Evolutionary conservation across 257 asterid genomes (phyloP).

Genomic region (Ligustrum vulgare): DNA sequence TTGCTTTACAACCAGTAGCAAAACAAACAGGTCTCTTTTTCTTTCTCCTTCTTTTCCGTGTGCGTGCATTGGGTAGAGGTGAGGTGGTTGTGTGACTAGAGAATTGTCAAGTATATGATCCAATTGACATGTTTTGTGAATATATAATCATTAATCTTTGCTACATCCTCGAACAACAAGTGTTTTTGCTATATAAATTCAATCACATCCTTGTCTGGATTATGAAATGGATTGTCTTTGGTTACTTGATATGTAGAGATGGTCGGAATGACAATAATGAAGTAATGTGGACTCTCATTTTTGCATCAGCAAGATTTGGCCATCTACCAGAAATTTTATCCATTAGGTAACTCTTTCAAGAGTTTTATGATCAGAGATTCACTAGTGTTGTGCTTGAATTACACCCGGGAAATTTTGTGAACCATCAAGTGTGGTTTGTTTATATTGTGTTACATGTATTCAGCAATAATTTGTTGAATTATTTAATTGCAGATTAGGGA

Average conservation of each 20-base stretch:
- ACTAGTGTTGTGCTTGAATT: slow-evolving; percentile 52
- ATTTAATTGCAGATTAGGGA: slow-evolving; percentile 49
- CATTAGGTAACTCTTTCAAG: slow-evolving; percentile 57
- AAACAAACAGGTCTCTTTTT: too few species aligned
- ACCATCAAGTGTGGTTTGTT: slow-evolving; percentile 46
- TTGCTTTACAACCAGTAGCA: too few species aligned
- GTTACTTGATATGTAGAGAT: slow-evolving; percentile 40
- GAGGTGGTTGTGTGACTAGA: too few species aligned
- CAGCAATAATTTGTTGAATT: background rate
- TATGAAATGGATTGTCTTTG: too few species aligned
- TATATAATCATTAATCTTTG: too few species aligned
- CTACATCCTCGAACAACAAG: too few species aligned
- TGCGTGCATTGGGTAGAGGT: too few species aligned
- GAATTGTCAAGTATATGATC: too few species aligned
- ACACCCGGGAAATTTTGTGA: slow-evolving; percentile 67
- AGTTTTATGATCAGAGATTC: slow-evolving; percentile 62
- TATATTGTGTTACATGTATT: background rate
- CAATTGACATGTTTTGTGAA: too few species aligned
- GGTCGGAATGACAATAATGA: slow-evolving; percentile 73
- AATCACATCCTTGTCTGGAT: too few species aligned
- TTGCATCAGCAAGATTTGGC: slow-evolving; percentile 77
- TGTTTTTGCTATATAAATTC: too few species aligned
- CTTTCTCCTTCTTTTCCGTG: too few species aligned
- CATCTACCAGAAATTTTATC: slow-evolving; percentile 69
- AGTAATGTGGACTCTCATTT: slow-evolving; percentile 69